Evolutionary conservation across 2,329 filamentous ascomycete species (phyloP), one percentile per base, ranked within the genome.

Genomic region (Ceratocystiopsis brevicomis): DNA sequence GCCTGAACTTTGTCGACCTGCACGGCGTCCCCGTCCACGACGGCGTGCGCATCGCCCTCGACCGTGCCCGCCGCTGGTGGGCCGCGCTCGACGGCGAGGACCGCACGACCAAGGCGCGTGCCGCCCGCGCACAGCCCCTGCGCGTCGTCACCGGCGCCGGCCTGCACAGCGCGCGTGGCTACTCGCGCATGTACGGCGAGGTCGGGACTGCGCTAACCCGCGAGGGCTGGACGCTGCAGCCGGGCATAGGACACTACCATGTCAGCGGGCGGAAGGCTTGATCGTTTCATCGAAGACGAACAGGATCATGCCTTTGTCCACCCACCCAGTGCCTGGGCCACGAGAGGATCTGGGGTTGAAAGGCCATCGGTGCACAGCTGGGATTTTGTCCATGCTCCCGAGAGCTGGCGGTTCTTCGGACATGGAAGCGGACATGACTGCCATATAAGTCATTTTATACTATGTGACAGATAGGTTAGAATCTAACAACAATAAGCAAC

Each of bases 21-120:
- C 88, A 96, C 57, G 84, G 85, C 6, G 75, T 94, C 6, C 76
- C 69, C 38, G 86, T 95, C 1, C 66, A 76, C 40, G 82, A 93
- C 56, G 88, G 81, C 1, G 76, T 86, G 30, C 68, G 82, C 3
- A 94, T 95, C 49, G 77, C 82, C 1, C 69, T 71, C 30, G 68
- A 76, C 39, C 69, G 68, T 35, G 78, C 81, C 0, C 66, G 71
- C 49, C 57, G 56, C 11, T 96, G 88, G 88, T 95, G 86, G 87
- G 63, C 73, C 16, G 60, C 61, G 0, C 61, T 85, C 10, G 19
- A 4, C 19, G 81, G 81, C 1, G 80, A 87, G 54, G 65, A 67
- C 40, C 71, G 71, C 49, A 6, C 6, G 4, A 21, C 4, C 19
- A 21, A 21, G 19, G 67, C 69, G 39, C 56, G 11, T 9, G 60